phyloP scores from a whole-genome alignment of 768 basidiomycete species.

The Chlorophyllum brunneum region DNA sequence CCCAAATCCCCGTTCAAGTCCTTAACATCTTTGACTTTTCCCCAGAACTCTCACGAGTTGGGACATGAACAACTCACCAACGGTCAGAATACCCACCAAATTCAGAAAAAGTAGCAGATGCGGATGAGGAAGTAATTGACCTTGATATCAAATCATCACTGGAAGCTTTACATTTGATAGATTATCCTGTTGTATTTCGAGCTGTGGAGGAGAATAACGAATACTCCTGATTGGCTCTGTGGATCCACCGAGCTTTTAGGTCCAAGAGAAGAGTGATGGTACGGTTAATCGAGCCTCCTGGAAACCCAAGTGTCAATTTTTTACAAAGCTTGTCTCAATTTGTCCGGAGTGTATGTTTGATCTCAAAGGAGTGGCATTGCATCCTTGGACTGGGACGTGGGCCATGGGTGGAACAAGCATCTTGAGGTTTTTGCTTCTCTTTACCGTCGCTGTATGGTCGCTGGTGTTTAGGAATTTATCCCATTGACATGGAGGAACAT shows the following conservation, averaged over 20 bases:
- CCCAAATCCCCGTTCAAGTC: too few relatives aligned
- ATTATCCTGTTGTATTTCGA: slow-evolving; percentile 48
- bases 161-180: slow-evolving; percentile 23
- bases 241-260: too few relatives aligned
- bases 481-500: slow-evolving; percentile 74
- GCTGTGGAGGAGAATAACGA: slow-evolving; percentile 57
- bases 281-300: too few relatives aligned
- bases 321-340: slow-evolving; percentile 49
- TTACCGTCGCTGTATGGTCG: slow-evolving; percentile 61
- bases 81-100: slow-evolving; percentile 34
- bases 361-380: slow-evolving; percentile 34
- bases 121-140: slow-evolving; percentile 65
- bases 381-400: slow-evolving; percentile 74
- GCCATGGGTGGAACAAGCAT: slow-evolving; percentile 72
- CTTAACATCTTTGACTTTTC: too few relatives aligned
- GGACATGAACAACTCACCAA: neutral
- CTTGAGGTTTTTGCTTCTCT: slow-evolving; percentile 55
- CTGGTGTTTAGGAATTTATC: slow-evolving; percentile 58
- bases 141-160: too few relatives aligned
- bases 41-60: too few relatives aligned
- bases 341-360: slow-evolving; percentile 41
- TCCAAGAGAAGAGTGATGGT: too few relatives aligned
- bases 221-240: slow-evolving; percentile 46
- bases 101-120: slow-evolving; percentile 49
- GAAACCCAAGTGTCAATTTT: slow-evolving; percentile 57